These are phyloP conservation scores for Cenchrus purpureus DNA, from an alignment of 176 grass and related monocot species.

Conservation along the genomic window DNA sequence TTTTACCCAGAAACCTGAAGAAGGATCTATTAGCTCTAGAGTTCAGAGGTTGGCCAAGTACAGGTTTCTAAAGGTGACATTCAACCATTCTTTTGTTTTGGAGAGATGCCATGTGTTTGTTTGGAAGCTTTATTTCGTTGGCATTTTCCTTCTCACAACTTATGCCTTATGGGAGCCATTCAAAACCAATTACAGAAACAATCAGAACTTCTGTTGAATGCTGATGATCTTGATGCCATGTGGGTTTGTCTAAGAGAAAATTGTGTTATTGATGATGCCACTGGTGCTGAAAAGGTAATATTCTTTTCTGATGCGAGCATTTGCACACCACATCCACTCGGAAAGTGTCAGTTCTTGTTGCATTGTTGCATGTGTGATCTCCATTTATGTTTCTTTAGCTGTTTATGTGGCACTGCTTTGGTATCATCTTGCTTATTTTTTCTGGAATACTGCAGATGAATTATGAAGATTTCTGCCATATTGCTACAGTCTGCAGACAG, in stretches of 20 bases:
- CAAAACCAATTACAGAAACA: constrained; percentile 81
- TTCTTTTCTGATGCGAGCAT: constrained; percentile 6
- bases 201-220: constrained; percentile 95
- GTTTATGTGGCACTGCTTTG: background rate
- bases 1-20: constrained; percentile 82
- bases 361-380: background rate
- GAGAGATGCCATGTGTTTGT: background rate
- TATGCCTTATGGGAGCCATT: constrained; percentile 28
- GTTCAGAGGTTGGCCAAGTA: constrained; percentile 98
- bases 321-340: background rate
- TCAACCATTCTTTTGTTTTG: background rate
- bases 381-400: constrained; percentile 14
- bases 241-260: constrained; percentile 98
- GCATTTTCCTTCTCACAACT: background rate
- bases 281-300: constrained; percentile 91
- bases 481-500: constrained; percentile 96
- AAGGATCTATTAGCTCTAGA: constrained; percentile 95
- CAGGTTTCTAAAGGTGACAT: constrained; percentile 89
- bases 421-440: constrained; percentile 19
- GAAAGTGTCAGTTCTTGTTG: constrained; percentile 8
- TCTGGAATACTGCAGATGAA: constrained; percentile 76
- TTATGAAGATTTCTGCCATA: constrained; percentile 99
- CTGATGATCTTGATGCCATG: constrained; percentile 99
- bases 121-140: background rate
- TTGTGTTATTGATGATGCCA: constrained; percentile 96